Evolutionary conservation across 805 yeast genomes (phyloP), one percentile per base, ranked within the genome.

Genomic region (Lipomyces yamadae): DNA sequence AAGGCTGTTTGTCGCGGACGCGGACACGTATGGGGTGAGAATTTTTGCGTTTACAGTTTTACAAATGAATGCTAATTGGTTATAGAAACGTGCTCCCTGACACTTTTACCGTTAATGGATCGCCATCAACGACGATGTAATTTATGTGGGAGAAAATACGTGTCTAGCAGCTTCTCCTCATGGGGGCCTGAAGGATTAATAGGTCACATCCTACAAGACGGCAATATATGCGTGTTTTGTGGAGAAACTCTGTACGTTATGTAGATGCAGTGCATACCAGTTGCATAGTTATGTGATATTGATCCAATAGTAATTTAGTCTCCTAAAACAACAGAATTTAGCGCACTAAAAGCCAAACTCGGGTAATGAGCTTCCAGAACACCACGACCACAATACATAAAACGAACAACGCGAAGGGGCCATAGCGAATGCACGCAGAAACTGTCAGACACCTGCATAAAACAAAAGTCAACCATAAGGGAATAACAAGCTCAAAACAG

Each of bases 71-170:
- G 33, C 55, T 50, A 24, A 37, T 42, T 3, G 34, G 18, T 18
- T 13, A 3, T 56, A 66, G 69, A 55, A 32, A 34, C 63, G 1
- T 68, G 71, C 39, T 48, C 70, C 39, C n/a, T 68, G 7, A 68
- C 71, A 18, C 58, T 68, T 6, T 48, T 57, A 13, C 71, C 71
- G 33, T 32, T 68, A 37, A 66, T 68, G 71, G 58, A 33, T n/a
- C 42, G 66, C 10, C 55, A 53, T 24, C 69, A 66, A 50, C 67
- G 71, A 11, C 59, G 56, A 4, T 68, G 71, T 32, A 53, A 61
- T 10, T 37, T 63, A 8, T 68, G 71, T 50, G 18, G 34, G 5
- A n/a, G 45, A n/a, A 58, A 7, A 13, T 57, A 32, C 2, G 60
- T 64, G 13, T 48, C 65, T 10, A 18, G n/a, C 1, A 56, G 50